Base-by-base conservation (phyloP, 1,284 basidiomycete genomes). In the Mrakiaceae sp. region DNA sequence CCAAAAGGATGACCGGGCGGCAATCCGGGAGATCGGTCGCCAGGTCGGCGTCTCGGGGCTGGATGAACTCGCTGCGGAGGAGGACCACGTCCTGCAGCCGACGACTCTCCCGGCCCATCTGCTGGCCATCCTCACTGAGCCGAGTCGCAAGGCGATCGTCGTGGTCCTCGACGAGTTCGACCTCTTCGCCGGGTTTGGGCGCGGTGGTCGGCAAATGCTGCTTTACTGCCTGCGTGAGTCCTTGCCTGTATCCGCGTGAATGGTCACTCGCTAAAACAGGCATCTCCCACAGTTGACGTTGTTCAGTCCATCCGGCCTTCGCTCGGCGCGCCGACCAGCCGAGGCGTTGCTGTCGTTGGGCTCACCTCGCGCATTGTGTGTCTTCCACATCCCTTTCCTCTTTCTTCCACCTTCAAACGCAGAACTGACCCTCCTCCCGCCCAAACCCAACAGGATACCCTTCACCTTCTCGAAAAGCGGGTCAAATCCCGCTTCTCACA, bases 401-500 rank as follows among this genome's bases (percentile, higher is more conserved):
- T 51, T 2, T 49, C 8, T 0, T 16, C 1, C 27, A 6, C 11
- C 12, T 27, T 27, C 27, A 27, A 27, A 27, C 27, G 27, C 27
- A 27, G 27, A 27, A 50, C 46, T 10, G 43, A 54, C 16, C 16
- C 56, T 47, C 57, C 14, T 12, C 51, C n/a, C 42, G 12, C 27
- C 27, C 27, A 27, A 27, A 7, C n/a, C 48, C 11, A 9, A 42
- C 67, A 79, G 78, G 91, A 96, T 71, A 87, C 89, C n/a, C 82
- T 95, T 66, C 87, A 89, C 64, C 77, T 90, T 8, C 79, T 98
- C 5, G 93, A 98, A 75, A 97, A 98, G 74, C 82, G 93, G 58
- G 93, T 97, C 60, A 95, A 96, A 76, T 95, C 90, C 69, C 84
- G 93, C 5, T 98, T 96, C 77, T 95, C 92, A 4, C 90, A 91